Base-by-base conservation (phyloP, 73 alveolate species). In the Paramecium primaurelia region DNA sequence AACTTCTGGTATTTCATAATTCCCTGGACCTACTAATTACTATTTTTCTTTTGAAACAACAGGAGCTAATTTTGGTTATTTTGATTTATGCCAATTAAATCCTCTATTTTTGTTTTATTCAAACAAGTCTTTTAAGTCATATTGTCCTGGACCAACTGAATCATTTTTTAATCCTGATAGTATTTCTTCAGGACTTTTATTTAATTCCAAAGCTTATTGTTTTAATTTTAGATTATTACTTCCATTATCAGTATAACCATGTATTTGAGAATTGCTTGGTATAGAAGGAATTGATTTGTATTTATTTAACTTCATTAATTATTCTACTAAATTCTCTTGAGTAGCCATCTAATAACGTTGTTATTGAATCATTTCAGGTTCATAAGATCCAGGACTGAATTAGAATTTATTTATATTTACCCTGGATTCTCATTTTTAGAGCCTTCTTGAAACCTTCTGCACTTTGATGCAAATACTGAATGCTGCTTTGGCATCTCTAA, bases 11-110 rank as follows among this genome's bases (percentile, higher is more conserved):
- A 40, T 59, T 44, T 71, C 88, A 28, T 89, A 89, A 20, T 88
- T 88, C n/a, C 94, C 94, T 10, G 94, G 94, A 71, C 94, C 94
- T 0, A 83, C 92, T 16, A 58, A 47, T 71, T 4, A n/a, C 20
- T 44, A 30, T 36, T 47, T 45, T 8, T 80, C 91, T 36, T 47
- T 80, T 14, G 77, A 28, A 18, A 80, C 91, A 3, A 44, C 71
- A 45, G 91, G 77, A 26, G 91, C 91, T 80, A 80, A 44, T 80
- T 49, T 80, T 0, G 91, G 47, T 22, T 38, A 26, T 80, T 80
- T 80, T 14, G 91, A 80, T 80, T 80, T 80, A 80, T 45, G 75
- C 91, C 91, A 80, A 80, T 34, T 42, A 40, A 64, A 64, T n/a
- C 91, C 91, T 49, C 30, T 80, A n/a, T 80, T 47, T 80, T 80